Conservation (phyloP, 768 basidiomycete species). For the Cyclocybe cylindracea region DNA sequence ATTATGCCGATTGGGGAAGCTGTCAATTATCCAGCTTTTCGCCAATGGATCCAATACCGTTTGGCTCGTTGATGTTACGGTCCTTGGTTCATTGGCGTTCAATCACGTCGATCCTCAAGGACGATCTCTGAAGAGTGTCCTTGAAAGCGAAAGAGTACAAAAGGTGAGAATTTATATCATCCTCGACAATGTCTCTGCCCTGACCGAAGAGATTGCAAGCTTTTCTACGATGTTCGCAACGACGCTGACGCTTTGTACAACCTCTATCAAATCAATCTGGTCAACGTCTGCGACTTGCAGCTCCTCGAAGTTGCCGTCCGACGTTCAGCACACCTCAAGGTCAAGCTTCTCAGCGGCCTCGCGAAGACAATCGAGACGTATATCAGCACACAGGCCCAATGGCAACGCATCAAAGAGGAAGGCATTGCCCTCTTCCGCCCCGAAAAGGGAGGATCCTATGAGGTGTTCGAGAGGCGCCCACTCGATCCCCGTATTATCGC, state of each 20-base stretch:
- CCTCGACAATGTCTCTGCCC: too few species aligned
- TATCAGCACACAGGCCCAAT: conserved; percentile 22
- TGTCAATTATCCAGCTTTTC: conserved; percentile 32
- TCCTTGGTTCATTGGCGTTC: conserved; percentile 28
- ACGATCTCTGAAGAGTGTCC: conserved; percentile 6
- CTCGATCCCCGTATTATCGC: conserved; percentile 20
- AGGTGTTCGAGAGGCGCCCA: conserved; percentile 28
- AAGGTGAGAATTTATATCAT: not conserved
- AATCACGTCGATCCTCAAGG: conserved; percentile 22
- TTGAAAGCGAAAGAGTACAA: conserved; percentile 4
- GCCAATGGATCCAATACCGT: conserved; percentile 24
- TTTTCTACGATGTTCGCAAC: conserved; percentile 35
- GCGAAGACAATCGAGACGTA: conserved; percentile 21
- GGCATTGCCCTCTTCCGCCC: conserved; percentile 32
- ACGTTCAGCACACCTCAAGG: conserved; percentile 13
- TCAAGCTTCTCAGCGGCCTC: conserved; percentile 26
- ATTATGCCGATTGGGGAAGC: conserved; percentile 28
- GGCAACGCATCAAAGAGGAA: conserved; percentile 28
- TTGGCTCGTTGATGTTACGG: conserved; percentile 37
- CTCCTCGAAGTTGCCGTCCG: conserved; percentile 32
- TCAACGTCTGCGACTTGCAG: conserved; percentile 33
- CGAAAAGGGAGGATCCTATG: conserved; percentile 25
- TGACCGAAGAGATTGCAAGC: conserved; percentile 12
- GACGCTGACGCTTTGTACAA: conserved; percentile 34
- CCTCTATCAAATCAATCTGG: conserved; percentile 24